Base-by-base conservation (phyloP, 2,329 filamentous ascomycete genomes). In the Fusarium hainanense region DNA sequence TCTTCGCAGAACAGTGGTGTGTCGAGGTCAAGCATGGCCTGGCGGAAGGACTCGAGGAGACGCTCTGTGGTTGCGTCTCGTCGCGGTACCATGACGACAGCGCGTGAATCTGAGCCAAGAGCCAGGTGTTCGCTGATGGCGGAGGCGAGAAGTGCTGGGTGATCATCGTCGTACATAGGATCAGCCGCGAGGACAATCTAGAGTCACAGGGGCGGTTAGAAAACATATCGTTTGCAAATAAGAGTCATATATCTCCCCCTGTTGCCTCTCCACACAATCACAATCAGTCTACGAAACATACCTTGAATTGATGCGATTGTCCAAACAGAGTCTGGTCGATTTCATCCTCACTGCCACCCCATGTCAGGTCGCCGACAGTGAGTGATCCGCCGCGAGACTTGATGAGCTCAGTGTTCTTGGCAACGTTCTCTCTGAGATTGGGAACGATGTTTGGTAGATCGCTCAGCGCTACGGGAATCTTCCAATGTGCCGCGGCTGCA, bases 171-270 rank as follows among this genome's bases (percentile, higher is more conserved):
- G 79, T 98, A 98, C 21, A 99, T 83, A 1, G 93, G 88, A 78
- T 99, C 96, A 4, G 95, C 93, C 4, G 89, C 93, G 4, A 99
- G 85, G 44, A 98, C 89, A 57, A 97, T 82, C 84, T 91, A 78
- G 8, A 59, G 63, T 66, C 61, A 50, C 32, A 40, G 25, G 44
- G 18, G 49, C 32, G 63, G 49, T 71, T 47, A 64, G 32, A 58
- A 68, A 41, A 16, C 37, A 49, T 12, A n/a, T 57, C 57, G 52
- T 58, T 63, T 66, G 52, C 32, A 48, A 58, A 55, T 56, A 54
- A 56, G 25, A 59, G 63, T 62, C 63, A 59, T 69, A 44, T 42
- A 49, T 27, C 49, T 13, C 23, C 14, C 18, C 23, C 23, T 7
- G 25, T 28, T 43, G 16, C 9, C 21, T 23, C 30, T 28, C 46